Base-by-base conservation (phyloP, 805 yeast species). In the Aciculoconidium aculeatum region DNA sequence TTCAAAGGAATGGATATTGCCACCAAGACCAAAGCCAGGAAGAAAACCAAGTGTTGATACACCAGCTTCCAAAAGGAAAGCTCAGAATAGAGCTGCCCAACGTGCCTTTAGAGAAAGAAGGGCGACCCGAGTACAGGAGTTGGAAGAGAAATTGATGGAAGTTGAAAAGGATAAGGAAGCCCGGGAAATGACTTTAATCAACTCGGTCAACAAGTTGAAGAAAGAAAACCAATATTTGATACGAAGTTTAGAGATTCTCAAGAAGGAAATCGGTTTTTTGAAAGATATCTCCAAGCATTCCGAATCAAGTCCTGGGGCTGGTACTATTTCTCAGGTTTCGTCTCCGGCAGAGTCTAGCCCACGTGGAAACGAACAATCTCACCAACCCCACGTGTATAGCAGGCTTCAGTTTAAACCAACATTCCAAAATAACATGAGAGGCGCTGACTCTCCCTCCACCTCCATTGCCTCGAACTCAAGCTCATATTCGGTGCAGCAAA, bases 21-120 rank as follows among this genome's bases (percentile, higher is more conserved):
- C 80, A 5, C 79, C 80, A 6, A 53, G 80, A 32, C 80, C 79
- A 4, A 71, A 73, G 42, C 80, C 80, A 0, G 79, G 77, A 3
- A 47, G 65, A 33, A 76, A 76, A 52, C 81, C 81, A 10, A 63
- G 77, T 39, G 69, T 71, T 4, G 95, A 85, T 41, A 74, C 88
- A 0, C 94, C 95, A 0, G 87, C 88, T 1, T 75, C 80, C 13
- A 83, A 84, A 53, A 62, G 95, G 31, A 85, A 85, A 55, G 94
- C 94, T 3, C 96, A 83, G 54, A 87, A 87, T 51, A 63, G 96
- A 35, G 94, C 92, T n/a, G 95, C 96, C 13, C 94, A 88, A 62
- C 51, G 95, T 34, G 94, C 96, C 2, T 84, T 85, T 59, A 62
- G 96, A 40, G 94, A 86, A 52, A 67, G 95, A 40, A 63, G 94